Base-by-base conservation (phyloP, 2,329 filamentous ascomycete species). In the Cercospora zeae-maydis region DNA sequence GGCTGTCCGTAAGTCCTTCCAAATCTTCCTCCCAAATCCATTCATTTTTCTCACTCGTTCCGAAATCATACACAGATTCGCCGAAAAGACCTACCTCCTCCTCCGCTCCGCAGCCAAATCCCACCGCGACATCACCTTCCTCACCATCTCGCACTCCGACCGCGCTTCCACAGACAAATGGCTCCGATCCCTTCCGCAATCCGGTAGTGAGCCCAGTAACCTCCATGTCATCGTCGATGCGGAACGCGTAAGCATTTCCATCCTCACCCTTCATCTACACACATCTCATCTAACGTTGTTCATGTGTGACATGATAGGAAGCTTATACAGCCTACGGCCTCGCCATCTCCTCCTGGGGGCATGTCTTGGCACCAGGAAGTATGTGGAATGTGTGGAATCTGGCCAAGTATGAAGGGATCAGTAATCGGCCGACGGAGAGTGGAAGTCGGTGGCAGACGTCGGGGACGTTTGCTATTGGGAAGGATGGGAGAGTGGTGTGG, bases 381-480 rank as follows among this genome's bases (percentile, higher is more conserved):
- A 66, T 91, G 62, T 84, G 81, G 70, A 80, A 78, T n/a, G 81
- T 83, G 1, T 84, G 84, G 64, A 82, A 78, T 61, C 76, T 91
- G 27, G 85, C 83, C 11, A 83, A 80, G 65, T 77, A 83, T 54
- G 86, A 91, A 72, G 82, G 85, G 13, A 88, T 91, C 66, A 88
- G 84, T 82, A 88, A 88, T 72, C 76, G 84, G 24, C 80, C 84
- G 2, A 87, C 85, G 2, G 85, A 88, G 75, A 88, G 84, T 71
- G 88, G 88, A 39, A 85, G 77, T 66, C 76, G 86, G 58, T 91
- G 88, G 88, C 88, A 91, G 80, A 88, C 78, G 27, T 80, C 83
- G 51, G 88, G 88, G 30, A 84, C 83, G 30, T 91, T 87, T 76
- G 87, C 83, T 1, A 76, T 88, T 30, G 84, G 86, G 71, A 71